Percentiles rank a stretch among this genome's conserved stretches.
phyloP scores from a whole-genome alignment of 2,329 filamentous ascomycete species.

The Hymenoscyphus scutula region DNA sequence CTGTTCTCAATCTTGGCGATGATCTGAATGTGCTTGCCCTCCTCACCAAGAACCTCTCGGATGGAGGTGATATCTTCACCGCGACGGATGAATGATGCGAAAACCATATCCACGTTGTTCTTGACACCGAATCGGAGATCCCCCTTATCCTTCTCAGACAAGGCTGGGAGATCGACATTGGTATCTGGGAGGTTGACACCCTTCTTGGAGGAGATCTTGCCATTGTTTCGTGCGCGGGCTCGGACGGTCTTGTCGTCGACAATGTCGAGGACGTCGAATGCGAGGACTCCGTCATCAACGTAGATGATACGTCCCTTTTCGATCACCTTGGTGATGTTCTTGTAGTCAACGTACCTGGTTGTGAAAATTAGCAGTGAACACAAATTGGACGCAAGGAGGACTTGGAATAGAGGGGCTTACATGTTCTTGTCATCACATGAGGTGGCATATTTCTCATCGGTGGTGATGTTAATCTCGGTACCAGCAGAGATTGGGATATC shows the following conservation, averaged over 20 bases:
- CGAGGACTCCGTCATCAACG: constrained; percentile 96
- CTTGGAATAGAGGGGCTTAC: constrained; percentile 50
- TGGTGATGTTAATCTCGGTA: constrained; percentile 90
- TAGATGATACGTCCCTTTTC: constrained; percentile 88
- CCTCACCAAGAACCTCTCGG: constrained; percentile 83
- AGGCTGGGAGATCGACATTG: constrained; percentile 93
- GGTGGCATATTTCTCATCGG: constrained; percentile 87
- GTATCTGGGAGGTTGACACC: constrained; percentile 99
- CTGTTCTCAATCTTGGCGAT: constrained; percentile 99
- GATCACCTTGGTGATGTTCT: constrained; percentile 99
- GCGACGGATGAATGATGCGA: constrained; percentile 95
- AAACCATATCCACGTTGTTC: constrained; percentile 99
- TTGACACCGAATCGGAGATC: constrained; percentile 95
- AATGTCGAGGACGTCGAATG: constrained; percentile 88
- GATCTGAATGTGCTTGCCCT: constrained; percentile 96
- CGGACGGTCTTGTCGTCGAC: constrained; percentile 86
- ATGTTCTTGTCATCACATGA: constrained; percentile 88
- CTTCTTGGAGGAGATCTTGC: constrained; percentile 98
- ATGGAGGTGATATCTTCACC: constrained; percentile 92
- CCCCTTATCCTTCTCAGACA: constrained; percentile 96
- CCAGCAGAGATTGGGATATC: constrained; percentile 82
- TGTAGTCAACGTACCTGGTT: constrained; percentile 90
- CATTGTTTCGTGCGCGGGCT: constrained; percentile 90
- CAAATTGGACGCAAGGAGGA: background rate
- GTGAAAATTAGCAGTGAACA: constrained; percentile 14